Evolutionary conservation across 345 rosid species (phyloP), one percentile per base, ranked within the genome.

Genomic region (Hibiscus syriacus): DNA sequence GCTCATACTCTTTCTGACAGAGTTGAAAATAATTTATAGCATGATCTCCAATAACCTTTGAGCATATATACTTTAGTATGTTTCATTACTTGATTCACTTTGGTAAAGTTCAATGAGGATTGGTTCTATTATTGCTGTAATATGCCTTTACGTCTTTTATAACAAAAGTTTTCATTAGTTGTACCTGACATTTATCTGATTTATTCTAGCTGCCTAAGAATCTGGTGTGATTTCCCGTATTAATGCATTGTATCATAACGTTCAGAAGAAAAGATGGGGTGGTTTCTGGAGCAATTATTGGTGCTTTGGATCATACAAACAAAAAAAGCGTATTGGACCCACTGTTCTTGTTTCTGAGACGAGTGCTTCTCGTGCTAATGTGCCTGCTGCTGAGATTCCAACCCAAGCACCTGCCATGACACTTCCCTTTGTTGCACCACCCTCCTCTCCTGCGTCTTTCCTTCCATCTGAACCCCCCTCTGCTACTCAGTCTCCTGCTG

Each of bases 371-470:
- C 27, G 55, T 38, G 70, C 64, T 36, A 80, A 80, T 59, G 78
- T 79, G 9, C 77, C 82, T 12, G 74, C 63, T 17, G 54, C 80
- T 53, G 82, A 80, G 67, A 76, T 70, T 74, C 65, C 70, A 41
- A 59, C 70, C 65, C 86, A 78, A 63, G 67, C 77, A n/a, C 70
- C 82, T 25, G 23, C 74, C 0, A 55, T 80, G 2, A 41, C 77
- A 7, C 88, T 83, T 19, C 99, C 95, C 5, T 94, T 94, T 64
- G 74, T 81, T 72, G 99, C 98, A 27, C 98, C 99, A 22, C 97
- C 99, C 17, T 94, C 99, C 27, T 94, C 99, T 69, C 99, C 98
- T 11, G 98, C 89, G 55, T 91, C 99, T 9, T 94, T 94, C 79
- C 77, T 89, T 73, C 99, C 84, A 67, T 94, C 98, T 50, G 99